These are phyloP conservation scores for Clarireedia monteithiana DNA, from an alignment of 2,329 filamentous ascomycete genomes.

Conservation along the genomic window DNA sequence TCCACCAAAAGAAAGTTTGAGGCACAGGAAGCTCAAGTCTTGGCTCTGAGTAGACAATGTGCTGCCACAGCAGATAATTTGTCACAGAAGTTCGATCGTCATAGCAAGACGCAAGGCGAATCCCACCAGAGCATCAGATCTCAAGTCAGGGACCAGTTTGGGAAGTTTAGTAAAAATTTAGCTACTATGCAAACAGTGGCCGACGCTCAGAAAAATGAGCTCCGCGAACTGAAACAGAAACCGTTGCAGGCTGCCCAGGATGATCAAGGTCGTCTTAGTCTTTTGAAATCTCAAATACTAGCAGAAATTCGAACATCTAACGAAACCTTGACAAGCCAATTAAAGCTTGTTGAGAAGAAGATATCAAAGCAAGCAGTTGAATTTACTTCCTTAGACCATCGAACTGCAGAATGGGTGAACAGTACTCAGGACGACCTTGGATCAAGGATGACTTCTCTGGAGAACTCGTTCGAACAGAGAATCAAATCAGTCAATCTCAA, in stretches of 20 bases:
- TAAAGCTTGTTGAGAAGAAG: conserved; percentile 1
- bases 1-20: background rate
- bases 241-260: background rate
- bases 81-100: background rate
- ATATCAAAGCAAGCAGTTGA: background rate
- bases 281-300: background rate
- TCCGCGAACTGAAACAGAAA: background rate
- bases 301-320: background rate
- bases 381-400: conserved; percentile 6
- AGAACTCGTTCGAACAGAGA: background rate
- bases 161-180: background rate
- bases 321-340: background rate
- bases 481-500: background rate
- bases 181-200: background rate
- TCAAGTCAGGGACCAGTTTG: background rate
- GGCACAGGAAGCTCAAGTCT: background rate
- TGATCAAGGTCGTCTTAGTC: background rate
- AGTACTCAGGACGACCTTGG: background rate
- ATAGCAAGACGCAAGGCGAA: background rate
- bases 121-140: background rate
- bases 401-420: conserved; percentile 2
- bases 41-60: background rate
- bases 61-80: background rate
- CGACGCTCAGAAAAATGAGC: background rate
- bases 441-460: background rate